These are phyloP conservation scores for Claviceps humidiphila DNA, from an alignment of 2,329 filamentous ascomycete genomes.

Conservation along the genomic window DNA sequence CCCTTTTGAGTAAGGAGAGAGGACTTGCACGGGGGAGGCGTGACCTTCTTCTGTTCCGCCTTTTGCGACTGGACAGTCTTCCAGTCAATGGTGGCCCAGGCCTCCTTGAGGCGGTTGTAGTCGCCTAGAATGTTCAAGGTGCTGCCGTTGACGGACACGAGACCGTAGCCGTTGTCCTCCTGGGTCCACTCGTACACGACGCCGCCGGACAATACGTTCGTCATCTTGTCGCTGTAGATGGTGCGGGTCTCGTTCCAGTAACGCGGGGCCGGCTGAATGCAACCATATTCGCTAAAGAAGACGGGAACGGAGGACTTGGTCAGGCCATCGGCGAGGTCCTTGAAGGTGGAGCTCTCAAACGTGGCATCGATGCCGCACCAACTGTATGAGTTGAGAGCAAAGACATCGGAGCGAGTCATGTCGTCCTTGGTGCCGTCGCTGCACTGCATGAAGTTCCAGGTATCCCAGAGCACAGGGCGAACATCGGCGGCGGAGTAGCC, in stretches of 20 bases:
- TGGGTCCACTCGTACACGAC: conserved; percentile 72
- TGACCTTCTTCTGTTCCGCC: conserved; percentile 34
- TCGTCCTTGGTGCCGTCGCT: conserved; percentile 39
- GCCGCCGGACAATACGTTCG: conserved; percentile 54
- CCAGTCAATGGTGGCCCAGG: conserved; percentile 66
- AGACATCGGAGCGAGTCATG: conserved; percentile 57
- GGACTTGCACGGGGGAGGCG: conserved; percentile 48
- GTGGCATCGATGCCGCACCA: conserved; percentile 52
- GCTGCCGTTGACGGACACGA: conserved; percentile 48
- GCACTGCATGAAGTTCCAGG: conserved; percentile 65
- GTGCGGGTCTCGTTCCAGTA: conserved; percentile 62
- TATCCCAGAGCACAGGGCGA: conserved; percentile 57
- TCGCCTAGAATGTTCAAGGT: conserved; percentile 47
- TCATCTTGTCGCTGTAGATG: conserved; percentile 63
- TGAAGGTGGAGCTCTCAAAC: conserved; percentile 49
- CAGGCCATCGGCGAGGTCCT: conserved; percentile 52
- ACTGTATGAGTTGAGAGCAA: conserved; percentile 62
- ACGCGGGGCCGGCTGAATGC: conserved; percentile 59
- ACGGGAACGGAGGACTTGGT: conserved; percentile 53
- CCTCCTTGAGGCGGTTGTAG: conserved; percentile 59
- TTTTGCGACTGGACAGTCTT: conserved; percentile 50
- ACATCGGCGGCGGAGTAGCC: conserved; percentile 76
- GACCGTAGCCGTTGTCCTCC: conserved; percentile 52
- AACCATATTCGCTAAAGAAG: conserved; percentile 75
- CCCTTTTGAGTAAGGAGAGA: conserved; percentile 52